Evolutionary conservation across 768 basidiomycete genomes (phyloP).

Genomic region (Pisolithus marmoratus): DNA sequence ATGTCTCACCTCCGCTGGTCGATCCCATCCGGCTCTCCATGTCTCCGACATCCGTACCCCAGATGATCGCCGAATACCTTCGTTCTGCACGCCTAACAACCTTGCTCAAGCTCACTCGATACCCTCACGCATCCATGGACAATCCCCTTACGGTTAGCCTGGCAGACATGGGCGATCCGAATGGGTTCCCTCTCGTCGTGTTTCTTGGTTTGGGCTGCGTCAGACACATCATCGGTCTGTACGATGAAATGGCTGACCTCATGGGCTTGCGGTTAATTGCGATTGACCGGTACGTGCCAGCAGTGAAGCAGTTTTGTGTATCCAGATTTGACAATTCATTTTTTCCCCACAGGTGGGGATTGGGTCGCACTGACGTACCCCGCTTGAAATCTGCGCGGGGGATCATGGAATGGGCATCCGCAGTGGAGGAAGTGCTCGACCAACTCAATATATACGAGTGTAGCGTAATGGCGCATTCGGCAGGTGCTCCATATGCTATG

Average conservation of each 20-base stretch:
- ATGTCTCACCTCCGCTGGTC: slow-evolving; percentile 7
- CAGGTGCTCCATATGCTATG: slow-evolving; percentile 91
- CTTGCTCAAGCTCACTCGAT: slow-evolving; percentile 68
- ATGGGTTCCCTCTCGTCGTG: slow-evolving; percentile 84
- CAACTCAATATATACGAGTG: slow-evolving; percentile 70
- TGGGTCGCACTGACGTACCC: slow-evolving; percentile 76
- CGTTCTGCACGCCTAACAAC: slow-evolving; percentile 84
- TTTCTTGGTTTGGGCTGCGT: slow-evolving; percentile 95
- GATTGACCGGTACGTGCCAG: slow-evolving; percentile 70
- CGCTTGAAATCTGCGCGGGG: slow-evolving; percentile 65
- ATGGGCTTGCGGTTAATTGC: slow-evolving; percentile 86
- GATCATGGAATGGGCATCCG: slow-evolving; percentile 84
- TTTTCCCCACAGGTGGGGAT: slow-evolving; percentile 69
- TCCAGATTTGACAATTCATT: slow-evolving; percentile 7
- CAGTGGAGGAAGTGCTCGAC: slow-evolving; percentile 89
- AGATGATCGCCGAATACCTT: slow-evolving; percentile 79
- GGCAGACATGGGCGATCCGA: slow-evolving; percentile 84
- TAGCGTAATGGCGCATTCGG: slow-evolving; percentile 92
- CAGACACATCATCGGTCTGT: slow-evolving; percentile 89
- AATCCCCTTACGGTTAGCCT: slow-evolving; percentile 79
- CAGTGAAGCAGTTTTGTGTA: slow-evolving; percentile 5
- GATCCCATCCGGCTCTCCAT: slow-evolving; percentile 26
- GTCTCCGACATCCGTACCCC: slow-evolving; percentile 55
- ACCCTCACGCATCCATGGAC: slow-evolving; percentile 72
- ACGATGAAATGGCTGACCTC: slow-evolving; percentile 92